A percentile compares a stretch with the other conserved stretches of the same genome.
Evolutionary conservation across 805 yeast genomes (phyloP).

Genomic region (Metschnikowia colocasiae): DNA sequence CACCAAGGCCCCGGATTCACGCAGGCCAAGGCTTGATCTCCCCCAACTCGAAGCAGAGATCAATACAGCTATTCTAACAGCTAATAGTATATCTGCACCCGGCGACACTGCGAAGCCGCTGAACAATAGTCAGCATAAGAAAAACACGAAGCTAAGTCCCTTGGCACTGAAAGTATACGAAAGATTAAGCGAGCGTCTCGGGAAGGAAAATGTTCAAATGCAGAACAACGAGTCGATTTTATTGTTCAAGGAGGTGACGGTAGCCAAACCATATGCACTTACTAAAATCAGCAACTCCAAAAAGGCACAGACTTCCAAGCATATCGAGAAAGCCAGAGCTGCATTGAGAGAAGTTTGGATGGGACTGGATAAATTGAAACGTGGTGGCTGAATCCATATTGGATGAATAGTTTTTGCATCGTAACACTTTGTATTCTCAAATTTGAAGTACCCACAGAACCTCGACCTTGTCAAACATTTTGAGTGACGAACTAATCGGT

Average conservation of each 20-base stretch:
- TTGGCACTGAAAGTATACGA: slow-evolving; percentile 33
- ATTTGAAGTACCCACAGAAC: slow-evolving; percentile 31
- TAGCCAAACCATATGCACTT: slow-evolving; percentile 38
- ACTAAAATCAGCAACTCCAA: slow-evolving; percentile 26
- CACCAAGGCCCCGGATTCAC: slow-evolving; percentile 20
- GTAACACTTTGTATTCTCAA: background rate
- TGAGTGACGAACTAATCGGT: slow-evolving; percentile 43
- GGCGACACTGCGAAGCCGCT: slow-evolving; percentile 3
- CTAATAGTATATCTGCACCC: background rate
- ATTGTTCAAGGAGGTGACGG: slow-evolving; percentile 32
- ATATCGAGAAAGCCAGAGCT: slow-evolving; percentile 21
- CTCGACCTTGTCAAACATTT: slow-evolving; percentile 49
- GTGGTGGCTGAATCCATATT: slow-evolving; percentile 24
- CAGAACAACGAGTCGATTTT: slow-evolving; percentile 42
- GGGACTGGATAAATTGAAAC: slow-evolving; percentile 22
- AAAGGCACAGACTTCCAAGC: slow-evolving; percentile 19
- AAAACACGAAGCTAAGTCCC: slow-evolving; percentile 10
- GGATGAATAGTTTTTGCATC: background rate
- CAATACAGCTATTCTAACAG: slow-evolving; percentile 5
- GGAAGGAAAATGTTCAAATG: slow-evolving; percentile 34
- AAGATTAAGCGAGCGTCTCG: slow-evolving; percentile 41
- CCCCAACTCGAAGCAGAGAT: slow-evolving; percentile 10
- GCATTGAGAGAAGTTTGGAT: slow-evolving; percentile 29
- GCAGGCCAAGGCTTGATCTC: slow-evolving; percentile 9
- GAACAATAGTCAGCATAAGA: background rate